Evolutionary conservation across 192 early-diverging fungal species (phyloP).

Genomic region (Linnemannia hyalina): DNA sequence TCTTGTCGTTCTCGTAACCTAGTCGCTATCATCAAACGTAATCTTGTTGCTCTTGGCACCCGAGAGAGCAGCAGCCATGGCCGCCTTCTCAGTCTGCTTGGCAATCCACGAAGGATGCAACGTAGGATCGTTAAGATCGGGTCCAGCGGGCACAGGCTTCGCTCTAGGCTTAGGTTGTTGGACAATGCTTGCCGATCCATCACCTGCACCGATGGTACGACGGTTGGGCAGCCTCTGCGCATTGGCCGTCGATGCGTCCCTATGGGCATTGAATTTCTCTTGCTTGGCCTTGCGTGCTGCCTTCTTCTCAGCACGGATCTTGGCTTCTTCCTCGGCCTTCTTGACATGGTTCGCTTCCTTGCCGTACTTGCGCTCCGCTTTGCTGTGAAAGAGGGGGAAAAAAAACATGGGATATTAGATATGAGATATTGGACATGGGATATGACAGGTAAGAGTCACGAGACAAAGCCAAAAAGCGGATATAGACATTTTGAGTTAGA

Average conservation of each 20-base stretch:
- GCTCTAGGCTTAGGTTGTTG: conserved; percentile 11
- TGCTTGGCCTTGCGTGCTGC: conserved; percentile 36
- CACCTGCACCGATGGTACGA: conserved; percentile 41
- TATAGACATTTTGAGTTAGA: not conserved
- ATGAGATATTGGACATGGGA: not conserved
- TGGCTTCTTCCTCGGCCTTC: conserved; percentile 58
- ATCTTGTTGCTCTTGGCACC: conserved; percentile 65
- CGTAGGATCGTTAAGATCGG: conserved; percentile 46
- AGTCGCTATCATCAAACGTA: conserved; percentile 62
- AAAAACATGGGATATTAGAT: too few relatives aligned
- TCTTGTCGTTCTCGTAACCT: not conserved
- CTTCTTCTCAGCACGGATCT: conserved; percentile 43
- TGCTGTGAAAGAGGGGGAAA: conserved; percentile 15
- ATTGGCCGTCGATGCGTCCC: conserved; percentile 44
- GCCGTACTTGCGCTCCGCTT: conserved; percentile 63
- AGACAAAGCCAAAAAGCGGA: not conserved
- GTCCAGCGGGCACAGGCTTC: conserved; percentile 13
- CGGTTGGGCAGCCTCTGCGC: conserved; percentile 32
- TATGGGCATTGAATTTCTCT: conserved; percentile 33
- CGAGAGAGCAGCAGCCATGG: conserved; percentile 52
- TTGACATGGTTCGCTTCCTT: conserved; percentile 72
- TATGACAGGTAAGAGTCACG: not conserved
- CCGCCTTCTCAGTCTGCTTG: conserved; percentile 55
- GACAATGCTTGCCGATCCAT: conserved; percentile 32
- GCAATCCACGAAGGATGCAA: conserved; percentile 55